Evolutionary conservation across 495 filamentous ascomycete species (phyloP).

Genomic region (Aspergillus sparsus): DNA sequence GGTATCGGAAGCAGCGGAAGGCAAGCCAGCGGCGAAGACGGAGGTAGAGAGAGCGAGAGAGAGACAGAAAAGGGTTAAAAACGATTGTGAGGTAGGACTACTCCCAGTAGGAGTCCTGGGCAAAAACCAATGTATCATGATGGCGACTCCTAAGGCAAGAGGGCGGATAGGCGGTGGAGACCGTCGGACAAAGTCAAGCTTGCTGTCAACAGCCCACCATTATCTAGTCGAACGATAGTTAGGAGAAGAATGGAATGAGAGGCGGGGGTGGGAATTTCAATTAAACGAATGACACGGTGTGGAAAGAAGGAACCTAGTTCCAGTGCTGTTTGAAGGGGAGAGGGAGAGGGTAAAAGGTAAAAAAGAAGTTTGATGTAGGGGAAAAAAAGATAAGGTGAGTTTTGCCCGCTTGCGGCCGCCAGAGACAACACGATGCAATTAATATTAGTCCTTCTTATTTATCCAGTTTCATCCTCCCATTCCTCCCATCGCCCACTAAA

Average conservation of each 20-base stretch:
- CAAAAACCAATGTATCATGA: constrained; percentile 22
- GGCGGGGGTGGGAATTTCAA: constrained; percentile 8
- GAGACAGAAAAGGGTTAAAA: constrained; percentile 17
- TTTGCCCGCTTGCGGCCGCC: constrained; percentile 2
- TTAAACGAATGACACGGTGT: constrained; percentile 8
- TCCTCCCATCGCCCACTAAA: neutral
- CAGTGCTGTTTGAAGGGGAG: neutral
- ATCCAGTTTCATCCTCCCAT: neutral
- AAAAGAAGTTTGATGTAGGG: neutral
- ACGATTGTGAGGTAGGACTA: constrained; percentile 11
- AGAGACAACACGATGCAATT: neutral
- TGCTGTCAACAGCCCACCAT: constrained; percentile 13
- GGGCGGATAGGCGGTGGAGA: constrained; percentile 18
- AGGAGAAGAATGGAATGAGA: constrained; percentile 4
- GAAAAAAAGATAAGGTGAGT: neutral
- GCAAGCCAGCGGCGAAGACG: constrained; percentile 29
- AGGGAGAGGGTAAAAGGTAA: neutral
- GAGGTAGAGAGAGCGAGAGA: constrained; percentile 23
- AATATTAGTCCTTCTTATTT: neutral
- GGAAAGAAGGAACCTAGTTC: constrained; percentile 1
- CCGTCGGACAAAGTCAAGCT: constrained; percentile 16
- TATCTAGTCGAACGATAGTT: constrained; percentile 11
- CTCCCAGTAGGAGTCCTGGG: constrained; percentile 11
- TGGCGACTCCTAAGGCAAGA: constrained; percentile 5
- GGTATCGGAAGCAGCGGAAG: constrained; percentile 35